phyloP scores from a whole-genome alignment of 768 basidiomycete genomes.

The Exsudoporus frostii region DNA sequence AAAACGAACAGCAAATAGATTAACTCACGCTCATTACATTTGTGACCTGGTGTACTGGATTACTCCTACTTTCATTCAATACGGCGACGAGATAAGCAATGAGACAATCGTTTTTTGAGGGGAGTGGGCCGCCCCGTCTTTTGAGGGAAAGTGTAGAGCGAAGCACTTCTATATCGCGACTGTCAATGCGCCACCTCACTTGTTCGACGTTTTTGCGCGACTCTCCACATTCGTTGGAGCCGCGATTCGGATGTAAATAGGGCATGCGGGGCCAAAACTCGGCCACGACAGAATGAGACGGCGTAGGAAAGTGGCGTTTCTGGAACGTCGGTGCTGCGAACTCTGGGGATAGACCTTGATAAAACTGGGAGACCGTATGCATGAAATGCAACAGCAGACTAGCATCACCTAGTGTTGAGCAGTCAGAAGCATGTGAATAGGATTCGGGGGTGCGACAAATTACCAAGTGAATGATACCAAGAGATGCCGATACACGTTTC shows the following conservation, averaged over 20 bases:
- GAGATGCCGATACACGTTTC: conserved; percentile 26
- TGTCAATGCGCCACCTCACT: conserved; percentile 6
- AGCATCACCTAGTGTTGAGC: conserved; percentile 23
- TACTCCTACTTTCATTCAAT: conserved; percentile 13
- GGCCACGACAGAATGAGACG: conserved; percentile 6
- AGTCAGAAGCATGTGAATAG: neutral
- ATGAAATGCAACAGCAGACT: conserved; percentile 21
- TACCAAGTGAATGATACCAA: conserved; percentile 33
- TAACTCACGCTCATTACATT: conserved; percentile 25
- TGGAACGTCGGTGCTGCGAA: conserved; percentile 15
- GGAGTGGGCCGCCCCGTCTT: neutral
- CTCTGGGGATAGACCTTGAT: conserved; percentile 14
- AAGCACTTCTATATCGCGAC: conserved; percentile 6
- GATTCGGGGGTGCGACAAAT: neutral
- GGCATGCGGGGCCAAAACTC: conserved; percentile 16
- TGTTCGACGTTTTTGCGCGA: neutral
- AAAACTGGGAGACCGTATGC: conserved; percentile 23
- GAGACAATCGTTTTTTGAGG: conserved; percentile 30
- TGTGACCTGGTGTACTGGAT: conserved; percentile 16
- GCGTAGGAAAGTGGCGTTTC: conserved; percentile 15
- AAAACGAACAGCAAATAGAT: neutral
- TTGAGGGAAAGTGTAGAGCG: neutral
- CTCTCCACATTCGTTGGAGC: conserved; percentile 7
- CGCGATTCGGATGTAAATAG: conserved; percentile 15
- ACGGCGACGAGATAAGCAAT: conserved; percentile 24